These are phyloP conservation scores for Orbilia oligospora DNA, from an alignment of 2,329 filamentous ascomycete genomes.

Conservation along the genomic window DNA sequence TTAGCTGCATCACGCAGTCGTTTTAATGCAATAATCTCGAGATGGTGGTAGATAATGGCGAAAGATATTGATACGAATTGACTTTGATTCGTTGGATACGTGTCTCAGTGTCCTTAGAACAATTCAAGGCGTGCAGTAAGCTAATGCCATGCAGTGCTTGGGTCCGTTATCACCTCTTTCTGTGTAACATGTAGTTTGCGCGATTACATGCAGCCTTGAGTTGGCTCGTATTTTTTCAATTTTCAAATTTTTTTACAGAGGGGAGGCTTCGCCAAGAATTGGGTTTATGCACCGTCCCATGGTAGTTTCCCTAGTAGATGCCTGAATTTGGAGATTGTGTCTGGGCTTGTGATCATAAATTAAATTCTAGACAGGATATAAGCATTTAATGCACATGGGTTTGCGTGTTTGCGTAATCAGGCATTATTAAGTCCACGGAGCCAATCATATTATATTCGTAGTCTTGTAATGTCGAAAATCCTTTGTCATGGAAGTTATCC, in stretches of 20 bases:
- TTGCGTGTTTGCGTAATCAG: too few species aligned
- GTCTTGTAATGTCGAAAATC: too few species aligned
- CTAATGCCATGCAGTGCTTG: background rate
- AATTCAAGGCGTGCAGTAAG: constrained; percentile 7
- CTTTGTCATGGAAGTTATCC: too few species aligned
- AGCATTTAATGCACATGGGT: too few species aligned
- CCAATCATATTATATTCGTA: too few species aligned
- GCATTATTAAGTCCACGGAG: too few species aligned
- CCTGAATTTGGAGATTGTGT: background rate
- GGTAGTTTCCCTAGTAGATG: background rate
- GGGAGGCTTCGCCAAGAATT: background rate
- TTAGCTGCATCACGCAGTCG: background rate
- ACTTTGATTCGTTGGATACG: constrained; percentile 2
- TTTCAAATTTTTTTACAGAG: background rate
- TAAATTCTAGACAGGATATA: too few species aligned
- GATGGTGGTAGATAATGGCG: background rate
- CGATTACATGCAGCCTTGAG: constrained; percentile 4
- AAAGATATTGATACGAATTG: background rate
- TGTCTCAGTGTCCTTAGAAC: background rate
- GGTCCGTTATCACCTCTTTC: constrained; percentile 1
- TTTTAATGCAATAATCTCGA: constrained; percentile 2
- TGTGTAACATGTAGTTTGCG: background rate
- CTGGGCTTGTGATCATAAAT: constrained; percentile 6
- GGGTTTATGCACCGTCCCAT: constrained; percentile 3
- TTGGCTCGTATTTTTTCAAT: constrained; percentile 17